Evolutionary conservation across 2,329 filamentous ascomycete genomes (phyloP), one percentile per base, ranked within the genome.

Genomic region (Lachnum nothofagi): DNA sequence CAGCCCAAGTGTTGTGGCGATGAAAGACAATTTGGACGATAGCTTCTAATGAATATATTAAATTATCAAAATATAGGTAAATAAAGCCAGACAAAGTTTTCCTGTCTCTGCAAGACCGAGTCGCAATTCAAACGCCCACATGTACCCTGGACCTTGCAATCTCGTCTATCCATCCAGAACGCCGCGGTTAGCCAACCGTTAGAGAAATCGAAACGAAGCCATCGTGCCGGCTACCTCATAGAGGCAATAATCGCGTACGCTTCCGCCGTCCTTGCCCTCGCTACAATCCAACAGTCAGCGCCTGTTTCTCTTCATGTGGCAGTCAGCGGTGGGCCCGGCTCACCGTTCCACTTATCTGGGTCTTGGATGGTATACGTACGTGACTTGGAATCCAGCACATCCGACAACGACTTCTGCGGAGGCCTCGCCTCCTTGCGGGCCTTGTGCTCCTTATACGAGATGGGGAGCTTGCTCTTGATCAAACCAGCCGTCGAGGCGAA

Each of bases 1-100:
- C 60, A 84, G 80, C 56, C 82, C 81, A 3, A 81, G 78, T 0
- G 75, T 84, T 71, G 78, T 85, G 37, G 82, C 80, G 68, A 79
- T 82, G 75, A 82, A 77, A 55, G 70, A 80, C 44, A 72, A 83
- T 58, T 63, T 83, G 38, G 74, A 84, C 56, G 79, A 84, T 58
- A 82, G 77, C 19, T 85, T 84, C 57, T 83, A 50, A 56, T 35
- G 37, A 55, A 57, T 50, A 55, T 40, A 58, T 38, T 42, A 33
- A 43, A 53, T 46, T 48, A 52, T 45, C 25, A 27, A 27, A 6
- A 27, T 27, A 12, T 27, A 27, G 25, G 25, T 49, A 34, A 12
- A 42, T 40, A 35, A 47, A 44, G 16, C 24, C 19, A 22, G 35
- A 34, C n/a, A n/a, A n/a, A n/a, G n/a, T n/a, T n/a, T n/a, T n/a